phyloP scores from a whole-genome alignment of 1,284 basidiomycete genomes.

The Malassezia nana region DNA sequence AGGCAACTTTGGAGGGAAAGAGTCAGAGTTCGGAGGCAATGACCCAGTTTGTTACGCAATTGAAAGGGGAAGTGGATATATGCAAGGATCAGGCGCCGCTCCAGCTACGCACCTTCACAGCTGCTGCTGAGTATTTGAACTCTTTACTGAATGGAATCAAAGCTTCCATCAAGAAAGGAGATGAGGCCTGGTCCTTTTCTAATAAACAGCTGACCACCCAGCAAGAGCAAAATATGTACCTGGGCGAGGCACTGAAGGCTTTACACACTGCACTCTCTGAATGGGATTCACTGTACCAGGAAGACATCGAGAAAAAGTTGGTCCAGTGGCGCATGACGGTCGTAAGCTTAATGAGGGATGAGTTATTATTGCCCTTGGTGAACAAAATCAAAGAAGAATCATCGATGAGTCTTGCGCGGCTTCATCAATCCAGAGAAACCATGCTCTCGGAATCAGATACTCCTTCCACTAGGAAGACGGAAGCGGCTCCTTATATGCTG shows the following conservation, averaged over 20 bases:
- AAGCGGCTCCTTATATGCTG: slow-evolving; percentile 8
- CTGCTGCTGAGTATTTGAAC: neutral
- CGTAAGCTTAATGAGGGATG: neutral
- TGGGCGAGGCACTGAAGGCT: neutral
- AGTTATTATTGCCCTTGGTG: neutral
- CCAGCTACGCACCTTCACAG: neutral
- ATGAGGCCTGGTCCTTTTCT: neutral
- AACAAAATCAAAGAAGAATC: neutral
- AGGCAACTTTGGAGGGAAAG: neutral
- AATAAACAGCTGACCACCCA: neutral
- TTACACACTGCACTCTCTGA: neutral
- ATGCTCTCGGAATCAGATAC: neutral
- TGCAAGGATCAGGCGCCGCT: neutral
- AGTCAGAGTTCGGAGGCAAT: neutral
- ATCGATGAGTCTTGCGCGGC: neutral
- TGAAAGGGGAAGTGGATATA: neutral
- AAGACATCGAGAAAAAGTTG: neutral
- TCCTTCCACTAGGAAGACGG: neutral
- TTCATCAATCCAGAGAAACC: slow-evolving; percentile 2
- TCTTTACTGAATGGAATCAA: neutral
- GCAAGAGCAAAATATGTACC: neutral
- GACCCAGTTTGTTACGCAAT: neutral
- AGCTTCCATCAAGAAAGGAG: neutral
- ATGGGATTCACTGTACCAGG: neutral
- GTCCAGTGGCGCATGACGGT: neutral